Base-by-base conservation (phyloP, 2,329 filamentous ascomycete species). In the Neonectria sp. region DNA sequence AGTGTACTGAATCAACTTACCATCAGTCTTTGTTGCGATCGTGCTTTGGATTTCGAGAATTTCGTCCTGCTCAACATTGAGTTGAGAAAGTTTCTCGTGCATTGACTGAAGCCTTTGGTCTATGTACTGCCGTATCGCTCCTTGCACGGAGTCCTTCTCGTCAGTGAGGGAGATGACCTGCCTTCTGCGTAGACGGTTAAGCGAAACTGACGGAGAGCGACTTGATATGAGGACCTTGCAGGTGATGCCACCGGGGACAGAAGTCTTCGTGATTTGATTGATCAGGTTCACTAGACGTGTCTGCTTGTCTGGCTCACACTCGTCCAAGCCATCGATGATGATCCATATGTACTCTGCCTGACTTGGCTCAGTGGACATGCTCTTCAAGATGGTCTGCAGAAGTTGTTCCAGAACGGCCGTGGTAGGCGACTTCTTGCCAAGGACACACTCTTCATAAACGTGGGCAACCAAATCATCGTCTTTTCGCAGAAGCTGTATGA, bases 141-240 rank as follows among this genome's bases (percentile, higher is more conserved):
- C 5, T 0, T 68, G 33, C 1, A 72, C 6, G 0, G 1, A 48
- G 0, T 1, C 2, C 27, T 73, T 73, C 25, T 73, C 70, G 0
- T 71, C 67, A 1, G 31, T 31, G 0, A 73, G 37, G 0, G 68
- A 70, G 2, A 73, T 33, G 0, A 45, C 25, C 4, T 68, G 62
- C 3, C 48, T 70, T 52, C 53, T 68, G 3, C 33, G 59, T 2
- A 73, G 55, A 0, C 4, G 17, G 0, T 48, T 29, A 5, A 63
- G 2, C 0, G 57, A 1, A 0, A 6, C 15, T 5, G 65, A 65
- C 0, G 66, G 49, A 1, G 37, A 35, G 0, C 71, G 63, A 4
- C 67, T 70, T 4, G 67, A 58, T 3, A 71, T 12, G 0, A 73
- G 8, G 0, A 68, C 17, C 11, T 73, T 73, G 17, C 69, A 73